Conservation (phyloP, 1,139 yeast species). For the Diutina neorugosa region DNA sequence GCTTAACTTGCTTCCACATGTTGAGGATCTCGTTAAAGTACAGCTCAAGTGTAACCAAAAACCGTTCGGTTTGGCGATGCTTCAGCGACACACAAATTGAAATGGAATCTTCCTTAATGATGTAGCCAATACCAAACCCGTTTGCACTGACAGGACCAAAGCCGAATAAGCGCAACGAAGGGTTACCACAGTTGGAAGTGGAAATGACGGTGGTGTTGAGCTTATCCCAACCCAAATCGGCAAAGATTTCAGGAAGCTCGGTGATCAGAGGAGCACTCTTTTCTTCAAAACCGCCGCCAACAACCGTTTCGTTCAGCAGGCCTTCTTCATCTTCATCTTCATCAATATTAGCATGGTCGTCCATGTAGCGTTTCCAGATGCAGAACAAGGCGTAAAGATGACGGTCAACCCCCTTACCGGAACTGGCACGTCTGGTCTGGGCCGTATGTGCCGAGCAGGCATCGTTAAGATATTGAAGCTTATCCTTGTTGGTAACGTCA, state of each 20-base stretch:
- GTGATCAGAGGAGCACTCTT: constrained; percentile 5
- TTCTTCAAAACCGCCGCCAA: constrained; percentile 7
- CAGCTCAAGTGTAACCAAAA: constrained; percentile 61
- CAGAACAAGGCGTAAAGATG: constrained; percentile 81
- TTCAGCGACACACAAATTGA: constrained; percentile 83
- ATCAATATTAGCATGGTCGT: constrained; percentile 11
- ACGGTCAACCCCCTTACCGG: constrained; percentile 82
- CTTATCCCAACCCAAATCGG: constrained; percentile 59
- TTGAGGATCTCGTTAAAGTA: constrained; percentile 54
- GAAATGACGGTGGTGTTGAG: constrained; percentile 44
- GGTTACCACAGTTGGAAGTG: constrained; percentile 54
- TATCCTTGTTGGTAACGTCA: constrained; percentile 42
- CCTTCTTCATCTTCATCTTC: constrained; percentile 10
- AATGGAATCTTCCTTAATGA: constrained; percentile 73
- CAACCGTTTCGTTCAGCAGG: constrained; percentile 12
- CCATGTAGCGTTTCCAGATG: constrained; percentile 73
- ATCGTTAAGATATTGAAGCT: constrained; percentile 44
- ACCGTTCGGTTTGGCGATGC: constrained; percentile 81
- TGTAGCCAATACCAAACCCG: constrained; percentile 88
- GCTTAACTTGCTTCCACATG: constrained; percentile 34
- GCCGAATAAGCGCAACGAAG: constrained; percentile 76
- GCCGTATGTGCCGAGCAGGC: constrained; percentile 65
- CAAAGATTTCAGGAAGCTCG: constrained; percentile 27
- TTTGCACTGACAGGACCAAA: constrained; percentile 87
- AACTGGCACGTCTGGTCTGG: constrained; percentile 57